A percentile compares a stretch with the other conserved stretches of the same genome.
phyloP scores from a whole-genome alignment of 495 filamentous ascomycete species.

The Trichocladium uniseriatum region DNA sequence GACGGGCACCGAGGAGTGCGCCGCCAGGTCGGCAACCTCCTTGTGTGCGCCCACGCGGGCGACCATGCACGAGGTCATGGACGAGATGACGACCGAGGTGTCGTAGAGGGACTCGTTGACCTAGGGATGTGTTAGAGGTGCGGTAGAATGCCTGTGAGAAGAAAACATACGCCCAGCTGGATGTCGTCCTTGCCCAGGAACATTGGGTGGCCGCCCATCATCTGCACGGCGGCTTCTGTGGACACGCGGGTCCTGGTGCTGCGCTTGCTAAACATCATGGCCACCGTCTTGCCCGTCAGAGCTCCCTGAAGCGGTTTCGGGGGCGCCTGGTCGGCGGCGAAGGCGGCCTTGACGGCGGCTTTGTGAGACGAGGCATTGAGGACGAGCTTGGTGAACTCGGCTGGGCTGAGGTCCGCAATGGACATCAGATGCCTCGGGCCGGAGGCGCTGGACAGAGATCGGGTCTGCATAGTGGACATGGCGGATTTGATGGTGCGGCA shows the following conservation, averaged over 20 bases:
- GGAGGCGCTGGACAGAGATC: conserved; percentile 21
- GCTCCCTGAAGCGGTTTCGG: conserved; percentile 44
- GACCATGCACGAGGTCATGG: conserved; percentile 85
- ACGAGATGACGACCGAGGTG: conserved; percentile 79
- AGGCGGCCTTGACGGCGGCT: conserved; percentile 61
- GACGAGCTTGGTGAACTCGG: conserved; percentile 73
- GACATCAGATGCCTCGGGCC: conserved; percentile 78
- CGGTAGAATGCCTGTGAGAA: neutral
- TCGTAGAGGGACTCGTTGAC: conserved; percentile 88
- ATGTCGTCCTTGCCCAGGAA: conserved; percentile 93
- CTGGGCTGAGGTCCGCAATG: conserved; percentile 70
- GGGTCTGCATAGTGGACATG: conserved; percentile 18
- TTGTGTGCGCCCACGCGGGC: conserved; percentile 78
- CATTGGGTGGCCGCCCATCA: conserved; percentile 88
- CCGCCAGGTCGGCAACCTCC: conserved; percentile 69
- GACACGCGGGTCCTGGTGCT: conserved; percentile 88
- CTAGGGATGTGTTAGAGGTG: conserved; percentile 24
- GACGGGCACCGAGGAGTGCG: conserved; percentile 75
- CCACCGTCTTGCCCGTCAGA: conserved; percentile 66
- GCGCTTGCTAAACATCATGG: conserved; percentile 93
- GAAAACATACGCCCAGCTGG: conserved; percentile 65
- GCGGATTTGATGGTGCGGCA: conserved; percentile 19
- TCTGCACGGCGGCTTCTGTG: conserved; percentile 74
- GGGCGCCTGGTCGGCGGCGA: conserved; percentile 28
- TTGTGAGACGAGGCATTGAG: conserved; percentile 73